Percentiles rank a stretch among this genome's conserved stretches.
phyloP scores from a whole-genome alignment of 2,329 filamentous ascomycete genomes.

The Fusarium sp. region DNA sequence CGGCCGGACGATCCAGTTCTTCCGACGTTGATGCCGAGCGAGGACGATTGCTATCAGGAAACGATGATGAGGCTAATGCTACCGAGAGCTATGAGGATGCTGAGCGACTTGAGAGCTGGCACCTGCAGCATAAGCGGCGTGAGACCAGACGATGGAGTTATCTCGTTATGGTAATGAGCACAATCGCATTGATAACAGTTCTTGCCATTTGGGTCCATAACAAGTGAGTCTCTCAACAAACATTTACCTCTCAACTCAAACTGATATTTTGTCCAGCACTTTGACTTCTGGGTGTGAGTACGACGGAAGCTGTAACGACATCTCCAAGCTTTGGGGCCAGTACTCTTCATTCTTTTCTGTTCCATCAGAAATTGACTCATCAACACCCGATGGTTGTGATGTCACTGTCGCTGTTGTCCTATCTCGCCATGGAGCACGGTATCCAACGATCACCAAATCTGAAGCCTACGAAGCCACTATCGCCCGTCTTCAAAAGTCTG shows the following conservation, averaged over 20 bases:
- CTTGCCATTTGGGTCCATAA: constrained; percentile 38
- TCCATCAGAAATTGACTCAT: constrained; percentile 70
- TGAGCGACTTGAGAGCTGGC: constrained; percentile 38
- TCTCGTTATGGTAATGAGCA: constrained; percentile 38
- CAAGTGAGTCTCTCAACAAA: constrained; percentile 17
- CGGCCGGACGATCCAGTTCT: constrained; percentile 14
- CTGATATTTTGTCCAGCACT: constrained; percentile 15
- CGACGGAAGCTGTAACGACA: constrained; percentile 61
- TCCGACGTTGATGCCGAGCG: constrained; percentile 31
- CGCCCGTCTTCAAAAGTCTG: constrained; percentile 69
- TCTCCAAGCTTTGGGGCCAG: constrained; percentile 81
- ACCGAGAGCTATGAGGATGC: constrained; percentile 21
- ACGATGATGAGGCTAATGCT: constrained; percentile 16
- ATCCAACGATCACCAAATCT: constrained; percentile 79
- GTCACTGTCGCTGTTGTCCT: constrained; percentile 85
- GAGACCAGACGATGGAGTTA: constrained; percentile 39
- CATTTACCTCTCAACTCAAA: not conserved
- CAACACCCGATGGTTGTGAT: constrained; percentile 74
- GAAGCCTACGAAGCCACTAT: constrained; percentile 72
- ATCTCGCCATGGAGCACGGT: constrained; percentile 85
- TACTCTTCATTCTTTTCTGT: constrained; percentile 88
- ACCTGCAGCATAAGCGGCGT: constrained; percentile 33
- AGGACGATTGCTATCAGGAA: constrained; percentile 23
- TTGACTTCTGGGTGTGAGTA: constrained; percentile 42
- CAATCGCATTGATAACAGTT: constrained; percentile 30